Base-by-base conservation (phyloP, 257 asterid genomes). In the Nicotiana sylvestris region DNA sequence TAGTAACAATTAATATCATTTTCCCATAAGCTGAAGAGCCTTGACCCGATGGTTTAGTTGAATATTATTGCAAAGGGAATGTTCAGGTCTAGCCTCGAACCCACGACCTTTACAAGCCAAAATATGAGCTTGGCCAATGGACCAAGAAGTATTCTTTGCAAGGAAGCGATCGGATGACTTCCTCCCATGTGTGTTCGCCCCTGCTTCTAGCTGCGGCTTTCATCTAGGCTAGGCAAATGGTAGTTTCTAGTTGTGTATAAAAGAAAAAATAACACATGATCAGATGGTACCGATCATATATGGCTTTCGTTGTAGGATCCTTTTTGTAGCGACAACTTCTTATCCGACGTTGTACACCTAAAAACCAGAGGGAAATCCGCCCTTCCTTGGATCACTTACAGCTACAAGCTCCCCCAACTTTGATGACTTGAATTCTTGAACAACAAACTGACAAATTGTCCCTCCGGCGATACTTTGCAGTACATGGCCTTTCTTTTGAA, bases 351-450 rank as follows among this genome's bases (percentile, higher is more conserved):
- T 27, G 55, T 0, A 72, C 4, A 57, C 13, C 62, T 80, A 93
- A 62, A 70, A 88, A 25, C 94, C 96, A 46, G 93, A 90, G 4
- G 95, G 97, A 65, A 86, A 82, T 58, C 97, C 96, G 72, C 96
- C 96, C 85, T 92, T 93, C 81, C 97, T 93, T 0, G 93, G 95
- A 66, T 93, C 97, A 84, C 97, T 91, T 56, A 92, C 88, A 46
- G 89, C 97, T 35, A 85, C 53, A 80, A 92, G 95, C 32, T 70
- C 32, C 27, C 84, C 90, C 3, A 62, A 67, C 25, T 53, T 67
- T 3, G 85, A 27, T 60, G 85, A 82, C 13, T 81, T 66, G 72
- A 89, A 55, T 76, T 86, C 87, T 78, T 86, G 90, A 82, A 89
- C 92, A 27, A 92, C 83, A 76, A 93, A 83, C 30, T 93, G 94